Base-by-base conservation (phyloP, 805 yeast genomes). In the Candida arabinofermentans region DNA sequence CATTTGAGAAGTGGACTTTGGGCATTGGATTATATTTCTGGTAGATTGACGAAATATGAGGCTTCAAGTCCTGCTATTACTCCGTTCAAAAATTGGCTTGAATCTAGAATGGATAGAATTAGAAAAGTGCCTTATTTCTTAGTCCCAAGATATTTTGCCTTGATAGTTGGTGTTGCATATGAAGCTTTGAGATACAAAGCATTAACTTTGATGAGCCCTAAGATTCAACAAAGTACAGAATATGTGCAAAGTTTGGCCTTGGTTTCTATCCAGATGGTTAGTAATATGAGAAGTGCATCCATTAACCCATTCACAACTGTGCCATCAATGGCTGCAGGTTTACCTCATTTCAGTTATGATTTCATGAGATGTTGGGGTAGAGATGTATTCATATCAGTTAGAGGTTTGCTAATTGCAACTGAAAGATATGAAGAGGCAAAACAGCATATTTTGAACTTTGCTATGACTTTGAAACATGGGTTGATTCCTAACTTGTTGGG, bases 321-420 rank as follows among this genome's bases (percentile, higher is more conserved):
- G 13, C 85, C 95, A 2, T 77, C 86, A 32, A 71, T 91, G 77
- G 96, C 98, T 13, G 99, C 99, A 2, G 99, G 98, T 1, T 72
- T 91, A 46, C 99, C 99, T 2, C 97, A 89, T 64, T 91, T 91
- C 66, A 82, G 93, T 58, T 76, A 75, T 44, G 88, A 84, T 49
- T 90, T 85, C 62, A 89, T 91, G 96, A 75, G 99, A 62, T 88
- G 96, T 60, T 91, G 99, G 99, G 99, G 99, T 18, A 76, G 99
- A 58, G 99, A 91, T 64, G 95, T 89, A 1, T 93, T 93, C 59
- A 83, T 91, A 35, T 76, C 96, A 0, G 71, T 85, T 33, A 71
- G 96, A 46, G 99, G 99, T 0, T 69, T 91, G 37, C 65, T 89
- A 42, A 66, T 89, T 19, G 81, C 85, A 1, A 76, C 96, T 0